Percentiles rank a stretch among this genome's conserved stretches.
Conservation (phyloP, 495 filamentous ascomycete species). For the Tetracladium marchalianum region DNA sequence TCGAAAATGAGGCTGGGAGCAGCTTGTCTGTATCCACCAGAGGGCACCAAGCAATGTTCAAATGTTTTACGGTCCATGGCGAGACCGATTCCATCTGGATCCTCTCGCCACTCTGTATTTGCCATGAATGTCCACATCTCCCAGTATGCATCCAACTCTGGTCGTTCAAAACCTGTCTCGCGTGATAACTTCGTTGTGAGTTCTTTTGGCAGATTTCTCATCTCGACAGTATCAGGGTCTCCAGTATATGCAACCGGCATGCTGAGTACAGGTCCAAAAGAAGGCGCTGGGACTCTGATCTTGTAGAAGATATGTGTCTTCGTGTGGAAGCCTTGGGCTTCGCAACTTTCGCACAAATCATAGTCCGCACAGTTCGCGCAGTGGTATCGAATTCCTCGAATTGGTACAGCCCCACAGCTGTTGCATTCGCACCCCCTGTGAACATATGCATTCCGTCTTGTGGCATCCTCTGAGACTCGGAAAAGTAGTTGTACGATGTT, state of each 20-base stretch:
- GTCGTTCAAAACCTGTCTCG: conserved; percentile 67
- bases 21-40: conserved; percentile 61
- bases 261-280: conserved; percentile 54
- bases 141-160: conserved; percentile 85
- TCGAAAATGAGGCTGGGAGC: conserved; percentile 87
- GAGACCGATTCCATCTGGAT: conserved; percentile 63
- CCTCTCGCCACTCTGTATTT: conserved; percentile 71
- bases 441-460: conserved; percentile 74
- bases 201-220: conserved; percentile 50
- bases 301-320: conserved; percentile 98
- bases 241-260: conserved; percentile 87
- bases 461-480: conserved; percentile 74
- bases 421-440: conserved; percentile 94
- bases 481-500: conserved; percentile 66
- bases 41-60: conserved; percentile 79
- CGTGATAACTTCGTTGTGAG: conserved; percentile 55
- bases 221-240: conserved; percentile 55
- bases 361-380: conserved; percentile 90
- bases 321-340: conserved; percentile 71
- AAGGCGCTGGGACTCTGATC: conserved; percentile 64
- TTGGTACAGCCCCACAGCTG: conserved; percentile 72
- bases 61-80: conserved; percentile 90
- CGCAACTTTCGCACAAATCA: conserved; percentile 83
- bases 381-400: conserved; percentile 82
- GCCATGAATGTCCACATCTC: conserved; percentile 94